phyloP scores from a whole-genome alignment of 176 grass and related monocot species.

The Rhynchospora tenuis region DNA sequence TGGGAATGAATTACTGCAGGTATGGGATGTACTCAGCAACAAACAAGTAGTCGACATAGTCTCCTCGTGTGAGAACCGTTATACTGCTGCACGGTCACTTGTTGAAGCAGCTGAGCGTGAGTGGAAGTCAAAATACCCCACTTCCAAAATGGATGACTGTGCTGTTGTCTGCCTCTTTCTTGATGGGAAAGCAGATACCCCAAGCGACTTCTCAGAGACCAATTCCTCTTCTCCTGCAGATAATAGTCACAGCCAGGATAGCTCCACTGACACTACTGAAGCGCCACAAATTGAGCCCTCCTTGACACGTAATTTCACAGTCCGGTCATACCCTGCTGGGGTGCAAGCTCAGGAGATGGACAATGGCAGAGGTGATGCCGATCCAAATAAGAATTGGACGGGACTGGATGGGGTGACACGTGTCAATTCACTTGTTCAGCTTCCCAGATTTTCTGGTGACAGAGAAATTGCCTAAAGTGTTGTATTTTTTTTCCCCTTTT shows the following conservation, averaged over 20 bases:
- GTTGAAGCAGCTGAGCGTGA: slow-evolving; percentile 75
- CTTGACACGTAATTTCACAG: slow-evolving; percentile 63
- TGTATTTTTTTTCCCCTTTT: slow-evolving; percentile 1
- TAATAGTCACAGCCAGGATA: slow-evolving; percentile 40
- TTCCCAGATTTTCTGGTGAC: slow-evolving; percentile 82
- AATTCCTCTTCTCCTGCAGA: slow-evolving; percentile 39
- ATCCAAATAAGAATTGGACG: slow-evolving; percentile 52
- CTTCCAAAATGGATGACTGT: slow-evolving; percentile 80
- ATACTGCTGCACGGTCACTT: slow-evolving; percentile 51
- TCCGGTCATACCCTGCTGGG: slow-evolving; percentile 34
- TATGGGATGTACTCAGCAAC: slow-evolving; percentile 98
- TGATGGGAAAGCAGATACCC: slow-evolving; percentile 60
- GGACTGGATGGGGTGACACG: slow-evolving; percentile 84
- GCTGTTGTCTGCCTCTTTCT: slow-evolving; percentile 83
- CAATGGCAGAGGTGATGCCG: slow-evolving; percentile 4
- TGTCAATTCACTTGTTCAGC: slow-evolving; percentile 86
- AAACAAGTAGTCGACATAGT: slow-evolving; percentile 88
- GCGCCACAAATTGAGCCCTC: slow-evolving; percentile 40
- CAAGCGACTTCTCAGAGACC: slow-evolving; percentile 39
- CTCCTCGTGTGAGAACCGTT: slow-evolving; percentile 52
- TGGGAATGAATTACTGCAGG: slow-evolving; percentile 40
- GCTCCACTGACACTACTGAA: slow-evolving; percentile 36
- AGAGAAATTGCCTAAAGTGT: slow-evolving; percentile 39
- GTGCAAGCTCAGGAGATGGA: slow-evolving; percentile 24
- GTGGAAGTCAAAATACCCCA: slow-evolving; percentile 96